A percentile compares a stretch with the other conserved stretches of the same genome.
phyloP scores from a whole-genome alignment of 495 filamentous ascomycete species.

The Podospora comata region DNA sequence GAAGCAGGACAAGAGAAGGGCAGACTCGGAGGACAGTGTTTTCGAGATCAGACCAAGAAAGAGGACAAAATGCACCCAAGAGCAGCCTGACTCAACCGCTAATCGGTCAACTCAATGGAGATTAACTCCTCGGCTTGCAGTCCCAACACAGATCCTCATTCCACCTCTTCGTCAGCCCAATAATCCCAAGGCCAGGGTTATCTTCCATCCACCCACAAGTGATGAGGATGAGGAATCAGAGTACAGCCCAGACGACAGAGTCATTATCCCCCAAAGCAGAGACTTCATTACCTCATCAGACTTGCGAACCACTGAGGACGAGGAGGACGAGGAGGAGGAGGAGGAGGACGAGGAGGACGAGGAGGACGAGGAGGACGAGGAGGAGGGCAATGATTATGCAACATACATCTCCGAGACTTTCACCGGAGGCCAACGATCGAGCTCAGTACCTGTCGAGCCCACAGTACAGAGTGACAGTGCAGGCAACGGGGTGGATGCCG shows the following conservation, averaged over 20 bases:
- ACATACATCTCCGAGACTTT: not conserved
- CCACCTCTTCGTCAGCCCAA: not conserved
- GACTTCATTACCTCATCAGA: not conserved
- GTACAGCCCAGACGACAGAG: not conserved
- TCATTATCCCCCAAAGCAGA: not conserved
- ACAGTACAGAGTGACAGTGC: not conserved
- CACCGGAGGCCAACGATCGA: not conserved
- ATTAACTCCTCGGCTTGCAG: not conserved
- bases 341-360: too few relatives aligned
- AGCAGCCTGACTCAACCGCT: not conserved
- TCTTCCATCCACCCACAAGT: not conserved
- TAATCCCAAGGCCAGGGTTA: not conserved
- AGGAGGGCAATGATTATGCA: not conserved
- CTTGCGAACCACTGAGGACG: too few relatives aligned
- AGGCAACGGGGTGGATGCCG: not conserved
- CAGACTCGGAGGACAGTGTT: constrained; percentile 17
- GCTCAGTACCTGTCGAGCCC: not conserved
- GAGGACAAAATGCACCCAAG: constrained; percentile 2
- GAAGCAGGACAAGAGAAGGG: not conserved
- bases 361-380: not conserved
- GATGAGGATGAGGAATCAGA: not conserved
- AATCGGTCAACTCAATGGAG: not conserved
- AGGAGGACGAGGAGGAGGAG: not conserved
- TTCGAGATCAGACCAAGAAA: constrained; percentile 7
- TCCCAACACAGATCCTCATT: not conserved